A percentile compares a stretch with the other conserved stretches of the same genome.
phyloP scores from a whole-genome alignment of 208 protist species.

The Trypanosoma platydactyli region DNA sequence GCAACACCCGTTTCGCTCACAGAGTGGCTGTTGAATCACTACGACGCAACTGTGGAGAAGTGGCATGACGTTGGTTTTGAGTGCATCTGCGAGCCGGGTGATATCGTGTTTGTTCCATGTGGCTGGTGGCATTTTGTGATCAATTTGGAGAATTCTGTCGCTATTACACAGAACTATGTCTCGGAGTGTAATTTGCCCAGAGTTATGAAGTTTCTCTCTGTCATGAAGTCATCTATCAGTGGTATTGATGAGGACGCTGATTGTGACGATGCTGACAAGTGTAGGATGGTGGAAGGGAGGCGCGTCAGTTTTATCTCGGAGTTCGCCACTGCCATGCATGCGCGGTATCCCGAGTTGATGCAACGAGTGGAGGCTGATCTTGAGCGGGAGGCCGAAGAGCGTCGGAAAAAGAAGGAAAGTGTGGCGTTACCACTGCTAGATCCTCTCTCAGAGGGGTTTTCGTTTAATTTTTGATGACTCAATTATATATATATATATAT shows the following conservation, averaged over 20 bases:
- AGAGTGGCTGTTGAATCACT: slow-evolving; percentile 88
- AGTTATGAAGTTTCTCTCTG: slow-evolving; percentile 83
- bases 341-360: slow-evolving; percentile 59
- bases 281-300: slow-evolving; percentile 42
- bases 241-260: slow-evolving; percentile 88
- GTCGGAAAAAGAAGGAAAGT: slow-evolving; percentile 38
- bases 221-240: slow-evolving; percentile 82
- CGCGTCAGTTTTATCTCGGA: slow-evolving; percentile 58
- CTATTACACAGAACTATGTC: slow-evolving; percentile 92
- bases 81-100: slow-evolving; percentile 83
- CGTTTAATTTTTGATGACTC: slow-evolving; percentile 63
- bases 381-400: slow-evolving; percentile 47
- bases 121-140: slow-evolving; percentile 92
- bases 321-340: slow-evolving; percentile 63
- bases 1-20: slow-evolving; percentile 85
- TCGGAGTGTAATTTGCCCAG: slow-evolving; percentile 68
- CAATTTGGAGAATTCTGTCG: slow-evolving; percentile 86
- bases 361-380: slow-evolving; percentile 50
- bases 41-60: slow-evolving; percentile 72
- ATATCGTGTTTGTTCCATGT: slow-evolving; percentile 90
- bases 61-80: slow-evolving; percentile 70
- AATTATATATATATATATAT: not conserved
- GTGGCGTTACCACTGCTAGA: slow-evolving; percentile 54
- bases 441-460: slow-evolving; percentile 58
- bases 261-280: slow-evolving; percentile 22